Base-by-base conservation (phyloP, 177 flowering plant species). In the Telopea speciosissima region DNA sequence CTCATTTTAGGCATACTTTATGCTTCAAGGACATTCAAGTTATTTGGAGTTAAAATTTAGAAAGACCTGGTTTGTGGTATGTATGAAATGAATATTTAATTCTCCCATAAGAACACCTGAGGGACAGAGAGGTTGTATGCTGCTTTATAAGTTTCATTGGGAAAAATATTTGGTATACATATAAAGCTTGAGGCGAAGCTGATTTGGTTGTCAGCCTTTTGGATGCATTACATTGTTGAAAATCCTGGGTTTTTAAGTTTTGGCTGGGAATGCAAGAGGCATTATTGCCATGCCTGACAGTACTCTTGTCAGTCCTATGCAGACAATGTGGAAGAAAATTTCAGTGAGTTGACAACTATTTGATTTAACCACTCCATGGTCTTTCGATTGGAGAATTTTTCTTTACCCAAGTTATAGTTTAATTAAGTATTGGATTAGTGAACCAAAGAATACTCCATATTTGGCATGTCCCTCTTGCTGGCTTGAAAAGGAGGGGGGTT, bases 101-200 rank as follows among this genome's bases (percentile, higher is more conserved):
- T 71, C 40, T 74, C 67, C 66, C 65, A 63, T 62, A 75, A 71
- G 71, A 67, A 42, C 67, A 52, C 33, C 63, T 62, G 71, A 71
- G 52, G 78, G 78, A 67, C 71, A 66, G 66, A 71, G 74, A 67
- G 61, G 72, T 62, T 70, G 72, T 67, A 63, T 67, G 68, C 62
- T 70, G 67, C 73, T 60, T 66, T 70, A 60, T 70, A 61, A 66
- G 69, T 65, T 42, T 59, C 49, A 70, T 60, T 59, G 62, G 61
- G 73, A 26, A 58, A 65, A 65, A 60, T 26, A 66, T 66, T 66
- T 70, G 68, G 22, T 59, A 28, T 70, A 28, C 63, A 9, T 67
- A 24, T 36, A 68, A 68, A 68, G 66, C 28, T 28, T 68, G 67
- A 73, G 75, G 71, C 52, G 67, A 33, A 68, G 24, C 68, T 66